phyloP scores from a whole-genome alignment of 495 filamentous ascomycete genomes.

The Staphylotrichum longicolle region DNA sequence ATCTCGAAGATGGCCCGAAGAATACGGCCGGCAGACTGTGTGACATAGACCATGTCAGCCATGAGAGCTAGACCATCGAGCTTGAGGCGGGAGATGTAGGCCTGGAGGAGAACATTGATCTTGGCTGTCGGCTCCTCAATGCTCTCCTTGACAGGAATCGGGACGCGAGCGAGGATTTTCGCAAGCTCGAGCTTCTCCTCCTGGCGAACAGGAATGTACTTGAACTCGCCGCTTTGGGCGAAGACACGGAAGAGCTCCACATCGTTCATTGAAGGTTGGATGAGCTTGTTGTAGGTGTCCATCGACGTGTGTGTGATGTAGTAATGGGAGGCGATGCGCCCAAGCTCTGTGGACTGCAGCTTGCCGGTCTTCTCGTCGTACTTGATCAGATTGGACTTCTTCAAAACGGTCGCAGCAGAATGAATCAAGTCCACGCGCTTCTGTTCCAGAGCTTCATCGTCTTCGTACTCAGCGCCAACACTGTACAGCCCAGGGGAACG shows the following conservation, averaged over 20 bases:
- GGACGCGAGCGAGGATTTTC: constrained; percentile 84
- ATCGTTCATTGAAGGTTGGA: constrained; percentile 85
- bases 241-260: constrained; percentile 99
- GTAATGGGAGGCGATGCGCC: constrained; percentile 94
- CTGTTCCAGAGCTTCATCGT: constrained; percentile 88
- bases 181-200: constrained; percentile 96
- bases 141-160: constrained; percentile 94
- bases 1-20: constrained; percentile 96
- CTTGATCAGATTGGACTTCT: constrained; percentile 83
- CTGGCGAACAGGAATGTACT: constrained; percentile 96
- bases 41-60: constrained; percentile 98
- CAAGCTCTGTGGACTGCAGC: constrained; percentile 88
- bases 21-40: constrained; percentile 95
- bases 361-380: constrained; percentile 94
- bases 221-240: constrained; percentile 95
- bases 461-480: constrained; percentile 91
- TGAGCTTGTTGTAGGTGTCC: constrained; percentile 91
- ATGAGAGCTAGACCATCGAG: constrained; percentile 93
- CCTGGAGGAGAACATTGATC: constrained; percentile 98
- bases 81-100: constrained; percentile 92
- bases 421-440: constrained; percentile 96
- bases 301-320: constrained; percentile 97
- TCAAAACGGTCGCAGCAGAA: constrained; percentile 83
- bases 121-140: constrained; percentile 97
- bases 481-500: constrained; percentile 94